Evolutionary conservation across 1,284 basidiomycete genomes (phyloP).

Genomic region (Termitomyces sp.): DNA sequence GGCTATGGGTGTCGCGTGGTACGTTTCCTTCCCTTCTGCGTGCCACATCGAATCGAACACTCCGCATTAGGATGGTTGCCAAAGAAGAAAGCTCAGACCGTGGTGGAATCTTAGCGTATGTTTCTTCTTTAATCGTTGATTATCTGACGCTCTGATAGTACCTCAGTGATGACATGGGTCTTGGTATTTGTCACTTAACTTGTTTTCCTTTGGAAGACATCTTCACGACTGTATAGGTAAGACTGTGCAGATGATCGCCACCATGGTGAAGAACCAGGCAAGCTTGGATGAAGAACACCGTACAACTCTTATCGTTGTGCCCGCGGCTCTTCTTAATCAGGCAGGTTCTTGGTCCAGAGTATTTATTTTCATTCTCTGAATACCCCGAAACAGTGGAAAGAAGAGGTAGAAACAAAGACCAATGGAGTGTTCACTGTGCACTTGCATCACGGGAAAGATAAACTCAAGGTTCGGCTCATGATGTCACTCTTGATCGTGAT

Average conservation of each 20-base stretch:
- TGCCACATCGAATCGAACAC: background rate
- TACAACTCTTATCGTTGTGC: constrained; percentile 63
- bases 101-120: constrained; percentile 75
- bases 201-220: background rate
- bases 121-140: constrained; percentile 6
- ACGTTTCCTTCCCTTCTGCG: constrained; percentile 18
- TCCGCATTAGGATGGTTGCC: constrained; percentile 47
- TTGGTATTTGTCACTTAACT: constrained; percentile 38
- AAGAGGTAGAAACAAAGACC: constrained; percentile 60
- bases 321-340: constrained; percentile 63
- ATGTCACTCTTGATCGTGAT: background rate
- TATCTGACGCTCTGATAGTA: background rate
- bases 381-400: constrained; percentile 51
- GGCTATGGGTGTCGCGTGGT: constrained; percentile 69
- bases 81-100: constrained; percentile 46
- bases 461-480: constrained; percentile 40
- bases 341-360: constrained; percentile 23
- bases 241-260: constrained; percentile 72
- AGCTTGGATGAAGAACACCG: constrained; percentile 36
- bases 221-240: constrained; percentile 35
- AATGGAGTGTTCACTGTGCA: constrained; percentile 60
- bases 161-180: constrained; percentile 85
- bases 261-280: constrained; percentile 59
- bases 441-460: constrained; percentile 63
- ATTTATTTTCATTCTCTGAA: background rate